Conservation (phyloP, 306 rosid genomes). For the Inga laurina region DNA sequence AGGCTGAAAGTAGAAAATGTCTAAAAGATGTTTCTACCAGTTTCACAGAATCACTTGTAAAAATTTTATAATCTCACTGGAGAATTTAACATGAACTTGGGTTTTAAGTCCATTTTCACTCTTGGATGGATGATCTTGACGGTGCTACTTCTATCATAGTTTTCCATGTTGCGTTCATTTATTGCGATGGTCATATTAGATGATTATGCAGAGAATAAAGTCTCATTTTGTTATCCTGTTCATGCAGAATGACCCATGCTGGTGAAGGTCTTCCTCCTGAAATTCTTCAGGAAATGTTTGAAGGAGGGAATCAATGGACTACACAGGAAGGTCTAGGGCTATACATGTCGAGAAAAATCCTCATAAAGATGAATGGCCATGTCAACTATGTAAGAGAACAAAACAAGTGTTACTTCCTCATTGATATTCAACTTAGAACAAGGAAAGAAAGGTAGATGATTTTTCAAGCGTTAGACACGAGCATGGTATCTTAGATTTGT, state of each 20-base stretch:
- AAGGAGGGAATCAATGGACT: slow-evolving; percentile 59
- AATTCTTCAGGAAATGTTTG: slow-evolving; percentile 64
- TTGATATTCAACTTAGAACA: slow-evolving; percentile 62
- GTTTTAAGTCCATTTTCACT: background rate
- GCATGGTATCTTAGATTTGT: slow-evolving; percentile 32
- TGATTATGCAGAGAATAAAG: slow-evolving; percentile 3
- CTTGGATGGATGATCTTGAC: background rate
- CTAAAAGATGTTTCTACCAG: background rate
- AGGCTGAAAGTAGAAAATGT: background rate
- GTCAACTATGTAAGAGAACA: slow-evolving; percentile 70
- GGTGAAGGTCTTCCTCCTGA: slow-evolving; percentile 70
- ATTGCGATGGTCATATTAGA: slow-evolving; percentile 9
- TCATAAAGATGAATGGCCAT: slow-evolving; percentile 67
- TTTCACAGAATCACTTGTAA: background rate
- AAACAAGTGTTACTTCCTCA: slow-evolving; percentile 60
- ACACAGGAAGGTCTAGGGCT: slow-evolving; percentile 80
- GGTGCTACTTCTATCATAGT: background rate
- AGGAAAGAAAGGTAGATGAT: slow-evolving; percentile 43
- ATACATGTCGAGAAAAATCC: slow-evolving; percentile 69
- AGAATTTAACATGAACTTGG: background rate
- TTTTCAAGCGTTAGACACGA: slow-evolving; percentile 36
- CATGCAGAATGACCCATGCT: slow-evolving; percentile 70
- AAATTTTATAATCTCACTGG: background rate
- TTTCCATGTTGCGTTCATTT: background rate
- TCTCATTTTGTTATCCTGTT: slow-evolving; percentile 23